Base-by-base conservation (phyloP, 1,139 yeast genomes). In the Pichia kudriavzevii region DNA sequence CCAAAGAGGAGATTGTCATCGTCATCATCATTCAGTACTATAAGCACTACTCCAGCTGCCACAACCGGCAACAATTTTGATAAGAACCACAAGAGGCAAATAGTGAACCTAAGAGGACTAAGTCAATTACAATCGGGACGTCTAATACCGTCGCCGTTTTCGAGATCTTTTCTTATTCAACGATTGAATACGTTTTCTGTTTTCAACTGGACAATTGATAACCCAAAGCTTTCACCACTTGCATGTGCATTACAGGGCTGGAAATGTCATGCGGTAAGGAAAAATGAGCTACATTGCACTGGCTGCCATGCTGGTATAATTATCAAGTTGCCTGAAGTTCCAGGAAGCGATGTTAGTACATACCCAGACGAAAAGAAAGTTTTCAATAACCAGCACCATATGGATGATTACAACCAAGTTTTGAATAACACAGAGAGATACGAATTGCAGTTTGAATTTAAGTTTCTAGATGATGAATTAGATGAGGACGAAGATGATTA, bases 231-330 rank as follows among this genome's bases (percentile, higher is more conserved):
- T 18, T 53, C 49, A 2, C 57, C 59, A 8, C 39, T 56, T 13
- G 46, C 44, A 21, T 55, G 60, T 36, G 47, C 59, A 2, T 40
- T 49, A 7, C 45, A 50, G 29, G 61, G 61, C 3, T 56, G 59
- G 59, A 45, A 37, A 22, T 52, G 56, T 28, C 55, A 49, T n/a
- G 34, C 44, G 11, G 35, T 29, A 5, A 41, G 52, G 21, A 56
- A 50, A 32, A 54, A 56, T 36, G 57, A 53, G 28, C 39, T 56
- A 4, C 46, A 44, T 28, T 56, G 60, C 33, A 44, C 44, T 5
- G 47, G 48, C 14, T 56, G 61, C 29, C 48, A 49, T 31, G 48
- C 60, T 5, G 39, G 42, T 11, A 39, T 46, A 8, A 36, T 41
- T 26, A 39, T 43, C 4, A 40, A 41, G 22, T 26, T 43, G 12